Evolutionary conservation across 2,329 filamentous ascomycete genomes (phyloP).

Genomic region (Diplodia mutila): DNA sequence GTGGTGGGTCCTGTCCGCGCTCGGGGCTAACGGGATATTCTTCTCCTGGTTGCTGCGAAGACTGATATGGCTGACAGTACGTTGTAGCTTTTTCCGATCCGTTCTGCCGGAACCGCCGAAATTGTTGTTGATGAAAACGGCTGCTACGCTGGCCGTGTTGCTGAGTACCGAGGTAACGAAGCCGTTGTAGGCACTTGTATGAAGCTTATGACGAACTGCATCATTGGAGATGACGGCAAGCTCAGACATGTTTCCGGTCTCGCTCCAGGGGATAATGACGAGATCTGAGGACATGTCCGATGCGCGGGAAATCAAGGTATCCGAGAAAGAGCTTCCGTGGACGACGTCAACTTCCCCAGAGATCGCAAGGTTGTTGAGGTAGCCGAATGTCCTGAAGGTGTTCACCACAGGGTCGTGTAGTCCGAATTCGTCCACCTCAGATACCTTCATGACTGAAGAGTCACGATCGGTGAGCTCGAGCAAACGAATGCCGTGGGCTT

Average conservation of each 20-base stretch:
- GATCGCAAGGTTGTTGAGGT: slow-evolving; percentile 79
- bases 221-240: slow-evolving; percentile 55
- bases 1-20: slow-evolving; percentile 73
- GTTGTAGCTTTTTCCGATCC: slow-evolving; percentile 27
- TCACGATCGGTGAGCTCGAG: slow-evolving; percentile 88
- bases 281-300: slow-evolving; percentile 61
- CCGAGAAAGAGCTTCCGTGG: slow-evolving; percentile 76
- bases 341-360: slow-evolving; percentile 81
- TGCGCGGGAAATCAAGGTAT: slow-evolving; percentile 71
- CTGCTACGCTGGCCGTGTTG: slow-evolving; percentile 67
- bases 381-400: slow-evolving; percentile 85
- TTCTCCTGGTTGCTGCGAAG: slow-evolving; percentile 63
- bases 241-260: slow-evolving; percentile 76
- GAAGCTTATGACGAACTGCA: slow-evolving; percentile 62
- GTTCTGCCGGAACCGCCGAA: slow-evolving; percentile 56
- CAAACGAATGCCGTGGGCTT: slow-evolving; percentile 83
- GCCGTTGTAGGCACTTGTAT: slow-evolving; percentile 65
- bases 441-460: slow-evolving; percentile 93
- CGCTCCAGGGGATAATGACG: slow-evolving; percentile 87
- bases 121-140: slow-evolving; percentile 77
- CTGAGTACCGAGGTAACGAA: slow-evolving; percentile 74
- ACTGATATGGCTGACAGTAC: slow-evolving; percentile 29
- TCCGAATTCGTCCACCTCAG: slow-evolving; percentile 72
- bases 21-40: slow-evolving; percentile 55
- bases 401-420: slow-evolving; percentile 80